These are phyloP conservation scores for Pseudopyricularia cyperi DNA, from an alignment of 2,329 filamentous ascomycete species.

Conservation along the genomic window DNA sequence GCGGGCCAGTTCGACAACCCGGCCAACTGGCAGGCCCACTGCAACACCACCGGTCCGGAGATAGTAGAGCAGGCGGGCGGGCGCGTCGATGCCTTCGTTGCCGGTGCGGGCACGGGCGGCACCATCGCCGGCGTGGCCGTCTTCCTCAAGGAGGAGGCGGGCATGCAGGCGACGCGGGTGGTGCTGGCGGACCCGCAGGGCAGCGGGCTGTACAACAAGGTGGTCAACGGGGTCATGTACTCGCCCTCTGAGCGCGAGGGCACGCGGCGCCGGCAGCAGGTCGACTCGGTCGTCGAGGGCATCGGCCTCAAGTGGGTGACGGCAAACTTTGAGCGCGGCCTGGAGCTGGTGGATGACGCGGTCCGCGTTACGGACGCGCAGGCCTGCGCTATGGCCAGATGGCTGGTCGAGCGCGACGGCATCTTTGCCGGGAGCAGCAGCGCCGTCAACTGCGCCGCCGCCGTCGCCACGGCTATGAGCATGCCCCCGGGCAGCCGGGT, in stretches of 20 bases:
- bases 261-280: slow-evolving; percentile 75
- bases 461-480: slow-evolving; percentile 52
- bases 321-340: slow-evolving; percentile 77
- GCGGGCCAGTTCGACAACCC: slow-evolving; percentile 91
- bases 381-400: slow-evolving; percentile 86
- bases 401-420: slow-evolving; percentile 90
- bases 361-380: slow-evolving; percentile 80
- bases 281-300: slow-evolving; percentile 92
- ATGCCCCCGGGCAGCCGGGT: slow-evolving; percentile 51
- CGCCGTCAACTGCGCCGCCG: slow-evolving; percentile 88
- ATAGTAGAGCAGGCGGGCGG: slow-evolving; percentile 70
- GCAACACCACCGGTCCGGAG: slow-evolving; percentile 74
- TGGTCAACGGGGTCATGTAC: slow-evolving; percentile 94
- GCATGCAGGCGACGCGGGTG: slow-evolving; percentile 48
- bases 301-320: slow-evolving; percentile 95
- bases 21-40: slow-evolving; percentile 81
- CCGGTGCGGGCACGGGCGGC: slow-evolving; percentile 87
- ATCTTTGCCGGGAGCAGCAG: slow-evolving; percentile 91
- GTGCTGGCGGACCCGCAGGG: slow-evolving; percentile 91
- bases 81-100: slow-evolving; percentile 70
- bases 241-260: slow-evolving; percentile 79
- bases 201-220: slow-evolving; percentile 81
- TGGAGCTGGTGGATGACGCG: slow-evolving; percentile 80
- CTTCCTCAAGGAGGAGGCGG: slow-evolving; percentile 59
- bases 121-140: slow-evolving; percentile 80